Evolutionary conservation across 106 monocot species (phyloP), one percentile per base, ranked within the genome.

Genomic region (Hemerocallis citrina): DNA sequence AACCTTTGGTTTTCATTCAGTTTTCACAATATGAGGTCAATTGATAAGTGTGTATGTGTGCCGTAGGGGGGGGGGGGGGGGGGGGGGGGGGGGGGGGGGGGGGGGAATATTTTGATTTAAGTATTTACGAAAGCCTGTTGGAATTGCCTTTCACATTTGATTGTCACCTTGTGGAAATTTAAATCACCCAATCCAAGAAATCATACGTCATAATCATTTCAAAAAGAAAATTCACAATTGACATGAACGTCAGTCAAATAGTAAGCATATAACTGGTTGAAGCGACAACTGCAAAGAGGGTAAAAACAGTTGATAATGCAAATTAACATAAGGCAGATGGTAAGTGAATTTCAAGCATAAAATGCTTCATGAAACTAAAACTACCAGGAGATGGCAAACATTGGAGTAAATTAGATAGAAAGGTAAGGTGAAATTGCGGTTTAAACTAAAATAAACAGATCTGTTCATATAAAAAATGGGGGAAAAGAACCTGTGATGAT

Each of bases 401-500:
- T 1, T 10, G 9, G 10, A 19, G 56, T 56, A 19, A 12, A 56
- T 21, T 11, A 7, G 23, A n/a, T n/a, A n/a, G n/a, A 32, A 54
- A 54, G 54, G 7, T 1, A 30, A 43, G 7, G 42, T 0, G 16
- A 15, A n/a, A 57, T 36, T 43, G 42, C 14, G 24, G 13, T 51
- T 20, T 52, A 23, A 22, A 4, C 2, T 22, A 29, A 68, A 14
- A 34, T 41, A 36, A 57, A 40, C 5, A 34, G 16, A 34, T 15
- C 27, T 14, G 6, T 46, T 39, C 47, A 70, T 13, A 39, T 9
- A 29, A 62, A 40, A 61, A n/a, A n/a, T n/a, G n/a, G 25, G 37
- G 38, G 47, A 44, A 9, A 3, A 50, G 20, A n/a, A 94, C 95
- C 89, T 89, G 48, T 14, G 78, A 71, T 39, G 86, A 76, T 38